Base-by-base conservation (phyloP, 768 basidiomycete genomes). In the Boletus tomentosulus region DNA sequence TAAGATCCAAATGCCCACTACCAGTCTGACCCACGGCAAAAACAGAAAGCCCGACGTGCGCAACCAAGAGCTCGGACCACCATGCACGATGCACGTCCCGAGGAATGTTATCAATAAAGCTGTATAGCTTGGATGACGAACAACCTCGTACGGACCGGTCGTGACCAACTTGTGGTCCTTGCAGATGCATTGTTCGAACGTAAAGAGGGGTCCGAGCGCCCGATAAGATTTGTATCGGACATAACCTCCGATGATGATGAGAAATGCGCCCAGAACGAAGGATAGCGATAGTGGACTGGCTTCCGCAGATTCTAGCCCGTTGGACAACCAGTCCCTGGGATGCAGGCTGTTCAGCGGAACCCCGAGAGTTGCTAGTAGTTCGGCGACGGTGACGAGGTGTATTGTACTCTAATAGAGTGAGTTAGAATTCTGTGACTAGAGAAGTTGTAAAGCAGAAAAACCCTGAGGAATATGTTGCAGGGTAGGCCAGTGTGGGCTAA, bases 151-250 rank as follows among this genome's bases (percentile, higher is more conserved):
- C 1, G 64, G 65, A 2, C 66, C 68, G 0, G 30, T 50, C n/a
- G 64, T 70, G 15, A 71, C 42, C 22, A 72, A 57, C 27, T 34
- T 57, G 48, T 62, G 66, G 0, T 60, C 57, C 22, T 57, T 56
- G 25, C 57, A 53, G 11, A 67, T n/a, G 31, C 60, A 58, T 15
- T 61, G 57, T 10, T 57, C 38, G 22, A 59, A 58, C 1, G 62
- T 70, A 25, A 59, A 70, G 25, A 51, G 43, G 1, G 41, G 47
- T 1, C 68, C 68, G 13, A 68, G 64, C 5, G 42, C 34, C 13
- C 43, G 54, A 15, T 53, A 61, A 22, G 57, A 54, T 7, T 37
- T 6, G 2, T 47, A 49, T 27, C 39, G 39, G 4, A 22, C n/a
- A 41, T 41, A 41, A 5, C 39, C 39, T 11, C 39, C 39, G n/a